phyloP scores from a whole-genome alignment of 306 rosid genomes.

The Begonia loranthoides region DNA sequence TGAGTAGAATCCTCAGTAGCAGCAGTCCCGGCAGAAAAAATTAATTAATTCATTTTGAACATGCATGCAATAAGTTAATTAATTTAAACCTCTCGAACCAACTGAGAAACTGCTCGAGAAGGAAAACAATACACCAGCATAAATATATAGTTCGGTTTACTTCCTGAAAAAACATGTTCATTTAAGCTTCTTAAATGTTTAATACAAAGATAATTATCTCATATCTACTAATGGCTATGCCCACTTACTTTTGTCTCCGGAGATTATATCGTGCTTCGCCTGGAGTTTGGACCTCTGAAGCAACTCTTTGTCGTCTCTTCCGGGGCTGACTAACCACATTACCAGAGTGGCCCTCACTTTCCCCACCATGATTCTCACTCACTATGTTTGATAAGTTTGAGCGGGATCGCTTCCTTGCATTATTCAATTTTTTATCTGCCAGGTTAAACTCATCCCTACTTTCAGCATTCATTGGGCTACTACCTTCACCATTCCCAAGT shows the following conservation, averaged over 20 bases:
- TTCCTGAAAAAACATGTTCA: too few species aligned
- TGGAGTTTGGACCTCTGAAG: slow-evolving; percentile 35
- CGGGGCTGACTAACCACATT: slow-evolving; percentile 41
- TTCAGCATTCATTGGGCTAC: slow-evolving; percentile 39
- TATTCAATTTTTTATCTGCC: slow-evolving; percentile 22
- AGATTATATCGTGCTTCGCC: slow-evolving; percentile 67
- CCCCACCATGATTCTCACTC: slow-evolving; percentile 46
- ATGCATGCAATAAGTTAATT: too few species aligned
- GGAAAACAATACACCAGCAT: too few species aligned
- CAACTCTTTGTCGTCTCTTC: slow-evolving; percentile 47
- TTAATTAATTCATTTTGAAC: not conserved
- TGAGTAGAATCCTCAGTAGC: slow-evolving; percentile 28
- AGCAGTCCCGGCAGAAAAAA: slow-evolving; percentile 36
- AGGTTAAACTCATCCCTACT: slow-evolving; percentile 29
- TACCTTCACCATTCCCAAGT: slow-evolving; percentile 64
- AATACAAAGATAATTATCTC: too few species aligned
- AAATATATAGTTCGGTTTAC: too few species aligned
- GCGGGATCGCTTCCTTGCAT: slow-evolving; percentile 50
- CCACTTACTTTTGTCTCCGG: slow-evolving; percentile 48
- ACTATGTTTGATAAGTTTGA: slow-evolving; percentile 39
- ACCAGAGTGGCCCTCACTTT: slow-evolving; percentile 56
- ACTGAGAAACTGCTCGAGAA: too few species aligned
- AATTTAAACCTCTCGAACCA: too few species aligned
- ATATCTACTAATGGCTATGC: too few species aligned
- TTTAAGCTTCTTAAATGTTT: too few species aligned